Conservation (phyloP, 768 basidiomycete species). For the Rhodocollybia butyracea region DNA sequence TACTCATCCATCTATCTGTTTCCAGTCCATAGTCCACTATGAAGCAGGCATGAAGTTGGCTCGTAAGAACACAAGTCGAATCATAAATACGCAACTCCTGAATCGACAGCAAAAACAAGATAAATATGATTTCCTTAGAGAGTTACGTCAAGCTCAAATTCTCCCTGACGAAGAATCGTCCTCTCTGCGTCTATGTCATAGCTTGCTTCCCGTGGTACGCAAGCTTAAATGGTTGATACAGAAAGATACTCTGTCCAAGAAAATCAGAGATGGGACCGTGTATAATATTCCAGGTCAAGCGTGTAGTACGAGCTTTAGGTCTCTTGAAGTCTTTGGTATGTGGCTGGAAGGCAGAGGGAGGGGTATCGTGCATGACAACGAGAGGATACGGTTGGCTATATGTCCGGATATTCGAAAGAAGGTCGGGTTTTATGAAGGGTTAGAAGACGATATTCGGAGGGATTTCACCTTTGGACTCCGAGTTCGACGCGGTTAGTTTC, state of each 20-base stretch:
- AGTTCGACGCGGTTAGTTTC: too few relatives aligned
- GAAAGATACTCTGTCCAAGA: constrained; percentile 56
- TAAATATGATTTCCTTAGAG: constrained; percentile 30
- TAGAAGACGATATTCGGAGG: constrained; percentile 13
- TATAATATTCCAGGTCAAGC: constrained; percentile 11
- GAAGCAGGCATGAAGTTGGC: constrained; percentile 53
- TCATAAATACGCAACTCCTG: constrained; percentile 57
- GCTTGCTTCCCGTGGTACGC: constrained; percentile 60
- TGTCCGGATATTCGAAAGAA: constrained; percentile 63
- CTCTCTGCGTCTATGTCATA: constrained; percentile 51
- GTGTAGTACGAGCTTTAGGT: constrained; percentile 17
- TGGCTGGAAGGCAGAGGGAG: constrained; percentile 58
- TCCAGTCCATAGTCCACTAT: constrained; percentile 65
- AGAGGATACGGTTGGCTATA: constrained; percentile 64
- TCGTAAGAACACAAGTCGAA: constrained; percentile 47
- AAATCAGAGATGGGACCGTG: constrained; percentile 44
- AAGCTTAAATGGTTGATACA: constrained; percentile 71
- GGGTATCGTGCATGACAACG: constrained; percentile 52
- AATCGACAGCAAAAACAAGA: constrained; percentile 39
- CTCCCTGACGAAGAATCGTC: constrained; percentile 65
- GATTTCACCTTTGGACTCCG: neutral
- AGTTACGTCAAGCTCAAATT: constrained; percentile 47
- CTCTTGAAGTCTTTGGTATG: constrained; percentile 35
- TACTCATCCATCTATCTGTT: neutral
- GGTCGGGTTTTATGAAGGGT: constrained; percentile 56